Evolutionary conservation across 306 rosid genomes (phyloP).

Genomic region (Pyrus bretschneideri): DNA sequence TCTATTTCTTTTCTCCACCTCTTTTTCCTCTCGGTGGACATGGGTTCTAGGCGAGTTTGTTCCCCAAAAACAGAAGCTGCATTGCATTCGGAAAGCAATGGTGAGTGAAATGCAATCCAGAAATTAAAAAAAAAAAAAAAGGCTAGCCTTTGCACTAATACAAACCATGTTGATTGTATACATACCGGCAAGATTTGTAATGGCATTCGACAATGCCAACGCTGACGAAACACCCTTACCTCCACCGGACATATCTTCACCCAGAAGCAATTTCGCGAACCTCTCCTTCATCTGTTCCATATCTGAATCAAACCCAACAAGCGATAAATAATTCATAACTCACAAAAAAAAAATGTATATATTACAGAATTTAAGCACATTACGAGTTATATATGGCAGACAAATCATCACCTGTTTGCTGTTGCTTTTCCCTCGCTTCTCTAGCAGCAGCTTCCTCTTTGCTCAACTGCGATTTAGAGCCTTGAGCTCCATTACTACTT

Average conservation of each 20-base stretch:
- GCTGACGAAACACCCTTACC: conserved; percentile 98
- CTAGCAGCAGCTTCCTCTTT: conserved; percentile 45
- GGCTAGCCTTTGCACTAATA: not conserved
- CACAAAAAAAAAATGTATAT: not conserved
- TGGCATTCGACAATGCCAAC: conserved; percentile 93
- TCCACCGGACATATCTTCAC: conserved; percentile 99
- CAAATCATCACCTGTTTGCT: conserved; percentile 32
- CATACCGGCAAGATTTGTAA: conserved; percentile 95
- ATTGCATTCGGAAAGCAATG: conserved; percentile 11
- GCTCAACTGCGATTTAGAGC: conserved; percentile 21
- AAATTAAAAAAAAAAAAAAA: no score
- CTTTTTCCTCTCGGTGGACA: conserved; percentile 62
- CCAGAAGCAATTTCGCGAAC: conserved; percentile 81
- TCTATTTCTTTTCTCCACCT: conserved; percentile 89
- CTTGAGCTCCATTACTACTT: conserved; percentile 34
- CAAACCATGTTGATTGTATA: not conserved
- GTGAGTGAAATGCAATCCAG: not conserved
- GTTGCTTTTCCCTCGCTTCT: conserved; percentile 45
- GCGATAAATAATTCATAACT: not conserved
- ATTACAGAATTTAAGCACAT: not conserved
- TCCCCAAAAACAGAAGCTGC: conserved; percentile 96
- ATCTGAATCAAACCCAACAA: conserved; percentile 50
- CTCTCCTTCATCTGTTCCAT: conserved; percentile 93
- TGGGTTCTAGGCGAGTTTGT: conserved; percentile 80
- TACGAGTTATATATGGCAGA: not conserved